Evolutionary conservation across 225 moss, liverwort and hornwort genomes (phyloP), one percentile per base, ranked within the genome.

Genomic region (Climacium dendroides): DNA sequence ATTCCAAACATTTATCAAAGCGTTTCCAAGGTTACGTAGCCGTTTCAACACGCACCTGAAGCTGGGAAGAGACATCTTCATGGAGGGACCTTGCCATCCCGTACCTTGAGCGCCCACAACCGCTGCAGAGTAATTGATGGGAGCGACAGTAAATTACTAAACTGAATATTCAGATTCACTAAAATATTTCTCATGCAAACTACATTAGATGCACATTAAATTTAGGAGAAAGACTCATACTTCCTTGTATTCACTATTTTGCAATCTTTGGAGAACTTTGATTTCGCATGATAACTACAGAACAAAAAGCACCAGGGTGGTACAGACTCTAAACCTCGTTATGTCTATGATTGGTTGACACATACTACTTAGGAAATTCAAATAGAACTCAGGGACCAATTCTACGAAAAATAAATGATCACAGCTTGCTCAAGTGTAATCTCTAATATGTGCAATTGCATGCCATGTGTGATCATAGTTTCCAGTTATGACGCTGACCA

Each of bases 41-140:
- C 28, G 52, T 83, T 50, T 58, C 1, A n/a, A 47, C 43, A 63
- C 71, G 37, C 80, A 93, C 95, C 95, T 96, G 92, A 98, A 96
- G 89, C 96, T 98, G 83, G 98, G 98, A 81, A 98, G 92, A 80
- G 92, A 92, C 89, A 98, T 93, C 87, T 92, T 93, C 70, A 98
- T 88, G 6, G 84, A 78, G 9, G 92, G 96, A 50, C 96, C 96
- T 78, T 55, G 85, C 96, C 96, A 95, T 85, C 90, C 90, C 57
- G 71, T 78, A 57, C 48, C 89, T 88, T 90, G 87, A 69, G 91
- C 80, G 86, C 91, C 89, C 88, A 89, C 71, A 70, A 90, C 83
- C 58, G 85, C 88, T 95, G 90, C 58, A 85, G 28, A 64, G 74
- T 26, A 30, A 57, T 85, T 70, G 47, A 66, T 20, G 52, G 8